Evolutionary conservation across 345 rosid genomes (phyloP), one percentile per base, ranked within the genome.

Genomic region (Pistacia vera): DNA sequence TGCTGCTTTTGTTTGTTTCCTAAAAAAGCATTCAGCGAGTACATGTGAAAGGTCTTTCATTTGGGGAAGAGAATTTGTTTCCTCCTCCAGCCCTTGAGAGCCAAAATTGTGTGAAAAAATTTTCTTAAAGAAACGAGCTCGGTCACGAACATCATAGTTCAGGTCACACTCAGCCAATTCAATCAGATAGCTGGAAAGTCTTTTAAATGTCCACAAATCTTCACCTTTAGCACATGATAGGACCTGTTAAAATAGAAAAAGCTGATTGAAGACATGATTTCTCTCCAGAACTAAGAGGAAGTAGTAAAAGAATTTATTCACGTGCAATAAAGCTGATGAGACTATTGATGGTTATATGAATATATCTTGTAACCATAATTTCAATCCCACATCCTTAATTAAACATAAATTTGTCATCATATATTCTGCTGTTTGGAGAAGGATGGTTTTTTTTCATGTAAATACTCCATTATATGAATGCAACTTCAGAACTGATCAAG

Each of bases 81-180:
- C 90, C 54, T 79, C 85, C 46, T 76, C 88, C 5, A 65, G 79
- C 76, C 80, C 88, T 79, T 75, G 72, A 79, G 83, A 79, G 41
- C 80, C 81, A 52, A 82, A 79, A 72, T 79, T 78, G 78, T 72
- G 78, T 28, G 87, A 83, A 41, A 80, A 77, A 71, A 90, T 81
- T 79, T 91, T 93, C 83, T 84, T 89, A 41, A 93, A 72, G 75
- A 93, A 80, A 76, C 95, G 93, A 80, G 97, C 92, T 84, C 94
- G 92, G 82, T 93, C 99, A 77, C 98, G 97, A 48, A 96, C 83
- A 86, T 93, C 98, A 88, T 92, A 93, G 83, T 81, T 87, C 77
- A 86, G 70, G 79, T 96, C 99, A 85, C 88, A 83, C 74, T 90
- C 95, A 33, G 97, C 97, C 85, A 96, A 77, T 78, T 96, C 98